Evolutionary conservation across 345 rosid genomes (phyloP), one percentile per base, ranked within the genome.

Genomic region (Cardamine resedifolia): DNA sequence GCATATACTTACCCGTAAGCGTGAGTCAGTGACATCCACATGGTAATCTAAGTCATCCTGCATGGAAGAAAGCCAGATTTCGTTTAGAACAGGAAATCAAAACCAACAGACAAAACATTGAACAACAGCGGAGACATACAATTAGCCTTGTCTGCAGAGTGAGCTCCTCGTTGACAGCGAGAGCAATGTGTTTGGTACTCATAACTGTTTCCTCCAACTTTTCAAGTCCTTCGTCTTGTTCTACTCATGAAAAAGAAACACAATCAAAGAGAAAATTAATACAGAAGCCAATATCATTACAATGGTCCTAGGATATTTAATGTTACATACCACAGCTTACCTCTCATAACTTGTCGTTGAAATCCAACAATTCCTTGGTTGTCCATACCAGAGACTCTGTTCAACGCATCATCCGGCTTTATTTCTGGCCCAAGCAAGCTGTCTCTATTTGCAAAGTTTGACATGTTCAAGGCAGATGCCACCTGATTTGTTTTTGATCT

Each of bases 171-270:
- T 90, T 89, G 79, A 92, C 90, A 45, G 98, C 98, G 66, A 88
- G 77, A 23, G 96, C 98, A 68, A 90, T 89, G 77, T 92, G 98
- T 72, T 92, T 92, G 26, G 94, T 90, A 79, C 98, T 92, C 73
- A 78, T 80, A 51, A 90, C 92, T 2, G 98, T 88, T 76, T 80
- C 92, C 80, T 92, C 99, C 82, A 95, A 85, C 84, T 92, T 81
- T 83, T 84, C 99, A 52, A 95, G 97, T 47, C 97, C 99, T 66
- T 95, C 99, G 74, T 95, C 99, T 92, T 95, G 99, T 78, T 95
- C 98, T 95, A 88, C 62, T 20, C 73, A 48, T 43, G 51, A 27
- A 27, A 27, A 68, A 27, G 5, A 20, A 58, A 69, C 19, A 50
- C 60, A 65, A 65, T 3, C 18, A 14, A 58, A 49, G 3, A 16